Conservation (phyloP, 495 filamentous ascomycete species). For the Podospora anserina region DNA sequence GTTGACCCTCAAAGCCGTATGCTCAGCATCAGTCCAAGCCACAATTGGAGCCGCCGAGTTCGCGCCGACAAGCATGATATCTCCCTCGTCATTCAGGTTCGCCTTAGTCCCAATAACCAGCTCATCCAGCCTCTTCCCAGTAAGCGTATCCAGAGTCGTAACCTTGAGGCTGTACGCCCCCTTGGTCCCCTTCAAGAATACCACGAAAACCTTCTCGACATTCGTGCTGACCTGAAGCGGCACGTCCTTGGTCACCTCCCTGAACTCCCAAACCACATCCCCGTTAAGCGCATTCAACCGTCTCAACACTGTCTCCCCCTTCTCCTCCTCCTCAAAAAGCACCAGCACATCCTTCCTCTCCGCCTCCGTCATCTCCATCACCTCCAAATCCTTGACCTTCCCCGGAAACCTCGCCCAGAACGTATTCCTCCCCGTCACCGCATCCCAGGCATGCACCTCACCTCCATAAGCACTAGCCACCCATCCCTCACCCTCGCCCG, state of each 20-base stretch:
- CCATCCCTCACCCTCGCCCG: constrained; percentile 68
- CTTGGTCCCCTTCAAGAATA: constrained; percentile 66
- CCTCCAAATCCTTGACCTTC: constrained; percentile 71
- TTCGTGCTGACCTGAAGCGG: constrained; percentile 80
- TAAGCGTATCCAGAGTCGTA: constrained; percentile 64
- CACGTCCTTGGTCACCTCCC: constrained; percentile 62
- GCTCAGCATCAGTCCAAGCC: constrained; percentile 70
- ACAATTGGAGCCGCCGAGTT: constrained; percentile 81
- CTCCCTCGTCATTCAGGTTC: constrained; percentile 63
- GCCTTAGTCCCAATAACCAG: constrained; percentile 65
- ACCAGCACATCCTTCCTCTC: constrained; percentile 66
- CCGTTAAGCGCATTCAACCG: constrained; percentile 72
- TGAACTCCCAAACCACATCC: constrained; percentile 71
- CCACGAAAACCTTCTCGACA: constrained; percentile 67
- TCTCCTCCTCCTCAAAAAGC: constrained; percentile 57
- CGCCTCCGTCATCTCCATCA: constrained; percentile 67
- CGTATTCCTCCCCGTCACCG: constrained; percentile 69
- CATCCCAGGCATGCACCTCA: constrained; percentile 77
- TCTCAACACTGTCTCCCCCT: constrained; percentile 53
- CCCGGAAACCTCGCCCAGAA: constrained; percentile 65
- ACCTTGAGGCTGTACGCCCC: constrained; percentile 72
- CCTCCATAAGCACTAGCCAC: constrained; percentile 67
- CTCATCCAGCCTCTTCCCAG: constrained; percentile 64
- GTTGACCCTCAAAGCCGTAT: constrained; percentile 71
- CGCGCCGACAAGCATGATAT: constrained; percentile 75